Conservation (phyloP, 2,329 filamentous ascomycete species). For the Arthrobotrys megalospora region DNA sequence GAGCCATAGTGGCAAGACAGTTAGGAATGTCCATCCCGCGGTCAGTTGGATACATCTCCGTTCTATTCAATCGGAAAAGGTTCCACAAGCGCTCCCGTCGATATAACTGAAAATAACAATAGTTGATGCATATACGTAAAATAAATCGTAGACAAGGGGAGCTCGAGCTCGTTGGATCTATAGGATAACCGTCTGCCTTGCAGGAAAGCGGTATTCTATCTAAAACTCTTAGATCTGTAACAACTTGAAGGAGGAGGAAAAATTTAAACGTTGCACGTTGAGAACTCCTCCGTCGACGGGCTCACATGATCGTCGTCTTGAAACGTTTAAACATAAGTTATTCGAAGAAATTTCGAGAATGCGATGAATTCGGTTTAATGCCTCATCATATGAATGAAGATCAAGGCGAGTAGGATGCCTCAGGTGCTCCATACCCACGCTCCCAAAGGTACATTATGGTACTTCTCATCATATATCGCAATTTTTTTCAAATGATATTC, state of each 20-base stretch:
- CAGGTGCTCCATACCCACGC: constrained; percentile 15
- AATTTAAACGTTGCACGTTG: background rate
- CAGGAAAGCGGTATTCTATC: constrained; percentile 25
- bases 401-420: constrained; percentile 28
- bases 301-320: constrained; percentile 39
- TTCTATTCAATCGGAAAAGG: constrained; percentile 50
- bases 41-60: constrained; percentile 10
- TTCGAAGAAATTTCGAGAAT: constrained; percentile 15
- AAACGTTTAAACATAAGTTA: background rate
- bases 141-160: constrained; percentile 27
- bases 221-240: constrained; percentile 18
- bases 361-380: constrained; percentile 44
- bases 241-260: no score
- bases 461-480: constrained; percentile 26
- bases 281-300: constrained; percentile 38
- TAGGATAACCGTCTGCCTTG: constrained; percentile 13
- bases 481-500: constrained; percentile 16
- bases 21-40: constrained; percentile 58
- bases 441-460: constrained; percentile 46
- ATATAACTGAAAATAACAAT: constrained; percentile 36
- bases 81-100: constrained; percentile 28
- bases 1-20: constrained; percentile 18
- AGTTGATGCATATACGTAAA: constrained; percentile 8
- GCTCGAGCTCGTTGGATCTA: constrained; percentile 27
- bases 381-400: constrained; percentile 55